phyloP scores from a whole-genome alignment of 805 yeast species.

The Teunomyces stri region DNA sequence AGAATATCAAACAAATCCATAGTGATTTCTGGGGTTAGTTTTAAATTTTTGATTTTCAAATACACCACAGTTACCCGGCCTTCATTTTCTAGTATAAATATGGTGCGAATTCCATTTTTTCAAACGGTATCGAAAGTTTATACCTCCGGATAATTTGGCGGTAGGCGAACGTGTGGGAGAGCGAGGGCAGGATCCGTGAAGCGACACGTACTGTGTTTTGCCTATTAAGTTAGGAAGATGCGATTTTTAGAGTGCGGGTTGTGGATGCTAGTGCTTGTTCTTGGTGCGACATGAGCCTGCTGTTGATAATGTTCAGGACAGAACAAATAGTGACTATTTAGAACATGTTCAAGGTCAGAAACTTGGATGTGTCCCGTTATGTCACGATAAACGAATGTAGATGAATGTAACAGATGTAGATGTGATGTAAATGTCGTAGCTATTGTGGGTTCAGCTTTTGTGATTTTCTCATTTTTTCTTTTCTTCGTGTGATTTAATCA shows the following conservation, averaged over 20 bases:
- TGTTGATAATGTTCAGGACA: slow-evolving; percentile 36
- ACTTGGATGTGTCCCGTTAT: slow-evolving; percentile 46
- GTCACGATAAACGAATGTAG: slow-evolving; percentile 30
- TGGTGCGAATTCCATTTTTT: background rate
- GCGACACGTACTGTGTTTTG: slow-evolving; percentile 23
- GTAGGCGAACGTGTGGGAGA: slow-evolving; percentile 15
- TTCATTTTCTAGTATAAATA: too few species aligned
- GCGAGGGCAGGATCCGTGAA: slow-evolving; percentile 15
- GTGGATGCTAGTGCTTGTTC: slow-evolving; percentile 8
- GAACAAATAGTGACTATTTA: slow-evolving; percentile 37
- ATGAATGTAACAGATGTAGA: background rate
- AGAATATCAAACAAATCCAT: slow-evolving; percentile 9
- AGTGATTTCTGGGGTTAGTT: background rate
- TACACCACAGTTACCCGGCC: slow-evolving; percentile 18
- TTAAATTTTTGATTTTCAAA: background rate
- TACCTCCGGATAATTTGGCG: slow-evolving; percentile 36
- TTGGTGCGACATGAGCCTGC: slow-evolving; percentile 18
- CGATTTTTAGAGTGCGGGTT: slow-evolving; percentile 12
- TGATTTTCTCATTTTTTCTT: background rate
- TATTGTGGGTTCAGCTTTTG: too few species aligned
- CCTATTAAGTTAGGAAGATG: slow-evolving; percentile 42
- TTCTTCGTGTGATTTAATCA: background rate
- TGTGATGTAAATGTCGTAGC: background rate
- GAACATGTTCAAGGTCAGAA: slow-evolving; percentile 36
- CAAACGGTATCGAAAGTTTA: slow-evolving; percentile 29